phyloP scores from a whole-genome alignment of 257 asterid genomes.

The Solanum clarkiae region DNA sequence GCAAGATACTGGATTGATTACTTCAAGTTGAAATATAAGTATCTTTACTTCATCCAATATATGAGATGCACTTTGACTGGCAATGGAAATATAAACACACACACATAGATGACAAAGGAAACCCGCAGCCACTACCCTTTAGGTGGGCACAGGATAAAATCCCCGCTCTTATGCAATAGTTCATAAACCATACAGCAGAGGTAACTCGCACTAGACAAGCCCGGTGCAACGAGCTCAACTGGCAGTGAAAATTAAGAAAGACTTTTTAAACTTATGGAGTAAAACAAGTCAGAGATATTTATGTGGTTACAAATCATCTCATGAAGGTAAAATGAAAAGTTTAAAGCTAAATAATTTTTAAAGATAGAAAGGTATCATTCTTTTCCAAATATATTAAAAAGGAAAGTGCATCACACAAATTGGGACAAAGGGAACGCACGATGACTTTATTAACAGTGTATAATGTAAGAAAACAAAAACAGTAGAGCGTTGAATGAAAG shows the following conservation, averaged over 20 bases:
- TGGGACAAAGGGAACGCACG: neutral
- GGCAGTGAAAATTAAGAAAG: neutral
- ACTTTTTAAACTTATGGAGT: neutral
- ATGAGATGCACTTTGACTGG: neutral
- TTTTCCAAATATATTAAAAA: neutral
- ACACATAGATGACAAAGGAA: too few species aligned
- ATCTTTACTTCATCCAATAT: neutral
- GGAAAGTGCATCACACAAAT: neutral
- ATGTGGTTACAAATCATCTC: neutral
- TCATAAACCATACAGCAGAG: too few species aligned
- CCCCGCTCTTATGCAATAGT: too few species aligned
- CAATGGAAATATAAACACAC: neutral
- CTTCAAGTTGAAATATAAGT: neutral
- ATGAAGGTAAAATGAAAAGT: neutral
- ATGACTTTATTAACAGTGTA: neutral
- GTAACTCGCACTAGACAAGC: too few species aligned
- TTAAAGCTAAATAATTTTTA: neutral
- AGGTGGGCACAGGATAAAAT: too few species aligned
- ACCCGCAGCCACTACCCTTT: too few species aligned
- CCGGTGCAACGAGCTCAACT: too few species aligned
- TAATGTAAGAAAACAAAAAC: neutral
- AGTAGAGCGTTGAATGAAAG: neutral
- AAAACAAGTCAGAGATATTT: neutral
- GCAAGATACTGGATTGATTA: neutral
- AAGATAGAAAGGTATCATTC: neutral